phyloP scores from a whole-genome alignment of 2,329 filamentous ascomycete genomes.

The Metarhizium robertsii region DNA sequence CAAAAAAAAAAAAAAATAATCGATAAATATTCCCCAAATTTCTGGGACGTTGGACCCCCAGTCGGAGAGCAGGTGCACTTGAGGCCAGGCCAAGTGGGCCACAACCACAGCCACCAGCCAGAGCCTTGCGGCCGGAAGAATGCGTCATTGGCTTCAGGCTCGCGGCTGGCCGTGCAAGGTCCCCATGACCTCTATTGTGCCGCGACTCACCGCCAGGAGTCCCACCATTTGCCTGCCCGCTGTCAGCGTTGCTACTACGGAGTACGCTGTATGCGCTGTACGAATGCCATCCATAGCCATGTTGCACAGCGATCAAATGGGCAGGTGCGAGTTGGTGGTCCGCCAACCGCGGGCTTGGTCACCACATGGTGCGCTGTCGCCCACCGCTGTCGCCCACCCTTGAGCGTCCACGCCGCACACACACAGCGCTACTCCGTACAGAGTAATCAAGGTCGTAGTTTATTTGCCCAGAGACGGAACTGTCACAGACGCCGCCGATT shows the following conservation, averaged over 20 bases:
- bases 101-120: not conserved
- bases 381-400: not conserved
- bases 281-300: too few relatives aligned
- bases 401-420: too few relatives aligned
- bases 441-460: too few relatives aligned
- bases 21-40: slow-evolving; percentile 3
- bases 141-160: slow-evolving; percentile 21
- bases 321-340: not conserved
- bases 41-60: not conserved
- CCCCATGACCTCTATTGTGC: slow-evolving; percentile 20
- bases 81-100: not conserved
- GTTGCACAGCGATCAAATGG: not conserved
- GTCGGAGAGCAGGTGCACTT: not conserved
- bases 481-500: slow-evolving; percentile 7
- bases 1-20: not conserved
- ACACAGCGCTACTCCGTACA: too few relatives aligned
- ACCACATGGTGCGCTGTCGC: too few relatives aligned
- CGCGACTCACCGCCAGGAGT: slow-evolving; percentile 17
- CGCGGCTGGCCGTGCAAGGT: slow-evolving; percentile 12
- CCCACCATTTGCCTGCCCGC: slow-evolving; percentile 22
- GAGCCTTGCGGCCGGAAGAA: slow-evolving; percentile 17
- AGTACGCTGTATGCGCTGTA: too few relatives aligned
- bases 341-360: not conserved
- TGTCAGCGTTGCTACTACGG: slow-evolving; percentile 5
- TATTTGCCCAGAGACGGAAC: slow-evolving; percentile 2